Base-by-base conservation (phyloP, 2,329 filamentous ascomycete genomes). In the Monilinia fructicola region DNA sequence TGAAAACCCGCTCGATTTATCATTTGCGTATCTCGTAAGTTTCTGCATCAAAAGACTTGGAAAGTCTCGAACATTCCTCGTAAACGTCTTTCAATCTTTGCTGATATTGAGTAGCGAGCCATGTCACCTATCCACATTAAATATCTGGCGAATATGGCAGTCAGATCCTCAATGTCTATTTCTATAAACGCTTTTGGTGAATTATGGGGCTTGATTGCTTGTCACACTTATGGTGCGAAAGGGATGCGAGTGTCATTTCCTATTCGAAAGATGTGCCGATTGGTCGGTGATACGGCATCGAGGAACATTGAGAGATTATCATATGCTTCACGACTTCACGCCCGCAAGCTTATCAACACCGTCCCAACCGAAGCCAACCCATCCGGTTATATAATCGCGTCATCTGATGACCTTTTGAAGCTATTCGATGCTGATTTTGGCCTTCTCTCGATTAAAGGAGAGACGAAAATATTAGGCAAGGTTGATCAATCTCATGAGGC, bases 191-290 rank as follows among this genome's bases (percentile, higher is more conserved):
- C 91, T 0, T 95, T 96, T 72, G 83, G 85, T 71, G 90, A 96
- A 72, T 79, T 97, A 0, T 97, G 93, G 93, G 93, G 93, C 0
- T 79, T 97, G 38, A 92, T 97, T 52, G 88, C 92, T 1, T 96
- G 92, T 68, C 93, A 97, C 75, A 86, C 89, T 0, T 96, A 96
- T 72, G 92, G 90, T 0, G 67, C 77, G 2, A 84, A 84, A 54
- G 92, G 92, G 4, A 96, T 95, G 91, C 85, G 93, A n/a, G 92
- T 97, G 0, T 91, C 91, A 0, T 97, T 97, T 73, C 92, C 93
- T 0, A 93, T 96, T 59, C 85, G 93, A 16, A 96, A 96, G 77
- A 94, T 97, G 89, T 97, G 93, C 76, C 88, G 92, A 6, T 80
- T 97, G 5, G 86, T 97, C 2, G 92, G 93, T 4, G 93, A 97